Conservation (phyloP, 1,284 basidiomycete species). For the Moesziomyces globuligerus region DNA sequence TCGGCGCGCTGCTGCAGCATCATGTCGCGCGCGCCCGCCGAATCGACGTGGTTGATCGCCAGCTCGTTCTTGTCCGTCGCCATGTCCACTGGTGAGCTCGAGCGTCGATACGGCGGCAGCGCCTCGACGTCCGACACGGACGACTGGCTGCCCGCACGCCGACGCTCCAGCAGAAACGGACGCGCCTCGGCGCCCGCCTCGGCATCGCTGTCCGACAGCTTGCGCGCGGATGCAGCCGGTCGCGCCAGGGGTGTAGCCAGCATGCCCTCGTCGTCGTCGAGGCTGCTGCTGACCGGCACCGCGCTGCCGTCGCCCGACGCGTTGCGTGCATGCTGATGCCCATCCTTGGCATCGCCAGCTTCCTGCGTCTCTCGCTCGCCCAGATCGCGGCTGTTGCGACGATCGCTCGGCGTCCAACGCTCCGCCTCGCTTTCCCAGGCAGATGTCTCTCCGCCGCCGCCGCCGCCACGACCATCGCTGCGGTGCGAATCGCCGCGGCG, state of each 20-base stretch:
- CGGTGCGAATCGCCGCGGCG: conserved; percentile 24
- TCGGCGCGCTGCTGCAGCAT: conserved; percentile 51
- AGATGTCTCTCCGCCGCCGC: conserved; percentile 41
- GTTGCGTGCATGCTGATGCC: conserved; percentile 17
- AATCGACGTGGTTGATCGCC: conserved; percentile 38
- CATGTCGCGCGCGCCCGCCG: conserved; percentile 56
- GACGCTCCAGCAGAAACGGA: conserved; percentile 34
- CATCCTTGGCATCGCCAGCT: conserved; percentile 8
- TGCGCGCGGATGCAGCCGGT: conserved; percentile 11
- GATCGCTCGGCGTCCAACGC: conserved; percentile 19
- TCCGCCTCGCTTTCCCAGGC: conserved; percentile 57
- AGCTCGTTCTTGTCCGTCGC: conserved; percentile 30
- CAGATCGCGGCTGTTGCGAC: conserved; percentile 24
- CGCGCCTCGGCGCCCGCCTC: conserved; percentile 18
- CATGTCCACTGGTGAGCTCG: conserved; percentile 21
- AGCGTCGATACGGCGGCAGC: conserved; percentile 15
- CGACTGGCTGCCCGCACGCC: conserved; percentile 35
- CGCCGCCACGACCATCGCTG: conserved; percentile 23
- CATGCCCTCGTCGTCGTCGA: conserved; percentile 45
- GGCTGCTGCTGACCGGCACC: conserved; percentile 26
- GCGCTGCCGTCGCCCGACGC: conserved; percentile 20
- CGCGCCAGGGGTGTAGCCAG: conserved; percentile 43
- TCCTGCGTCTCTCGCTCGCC: conserved; percentile 4
- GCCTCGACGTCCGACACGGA: conserved; percentile 40
- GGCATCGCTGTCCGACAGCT: conserved; percentile 25